phyloP scores from a whole-genome alignment of 176 grass and related monocot species.

The Areca catechu region DNA sequence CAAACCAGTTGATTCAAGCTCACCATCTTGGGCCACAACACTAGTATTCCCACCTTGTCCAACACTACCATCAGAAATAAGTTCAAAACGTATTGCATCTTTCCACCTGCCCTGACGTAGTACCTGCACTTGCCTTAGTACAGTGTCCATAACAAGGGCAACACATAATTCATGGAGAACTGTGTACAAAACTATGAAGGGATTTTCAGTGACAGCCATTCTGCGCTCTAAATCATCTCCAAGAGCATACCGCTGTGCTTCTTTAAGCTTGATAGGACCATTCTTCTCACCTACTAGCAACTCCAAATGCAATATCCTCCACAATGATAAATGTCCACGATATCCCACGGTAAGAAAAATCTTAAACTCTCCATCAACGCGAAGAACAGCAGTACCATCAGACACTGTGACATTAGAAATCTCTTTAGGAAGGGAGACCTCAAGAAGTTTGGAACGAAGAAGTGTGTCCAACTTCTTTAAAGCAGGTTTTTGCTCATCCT shows the following conservation, averaged over 20 bases:
- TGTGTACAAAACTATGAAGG: conserved; percentile 57
- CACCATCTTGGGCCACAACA: conserved; percentile 47
- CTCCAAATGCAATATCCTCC: conserved; percentile 88
- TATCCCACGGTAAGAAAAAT: conserved; percentile 89
- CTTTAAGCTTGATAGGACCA: conserved; percentile 67
- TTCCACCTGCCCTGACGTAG: conserved; percentile 80
- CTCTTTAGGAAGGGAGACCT: conserved; percentile 58
- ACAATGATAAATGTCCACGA: conserved; percentile 67
- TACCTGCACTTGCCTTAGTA: conserved; percentile 61
- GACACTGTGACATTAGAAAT: conserved; percentile 57
- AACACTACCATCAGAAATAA: conserved; percentile 37
- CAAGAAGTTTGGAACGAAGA: conserved; percentile 76
- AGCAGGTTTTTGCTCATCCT: conserved; percentile 68
- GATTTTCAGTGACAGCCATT: conserved; percentile 76
- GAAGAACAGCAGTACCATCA: conserved; percentile 63
- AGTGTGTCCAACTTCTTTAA: conserved; percentile 67
- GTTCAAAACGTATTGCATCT: conserved; percentile 83
- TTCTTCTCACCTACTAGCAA: conserved; percentile 91
- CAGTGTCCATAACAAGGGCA: conserved; percentile 84
- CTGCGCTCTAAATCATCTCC: conserved; percentile 96
- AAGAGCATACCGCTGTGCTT: conserved; percentile 62
- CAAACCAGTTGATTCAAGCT: conserved; percentile 52
- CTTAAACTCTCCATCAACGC: conserved; percentile 84
- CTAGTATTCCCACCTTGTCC: conserved; percentile 44
- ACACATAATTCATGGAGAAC: conserved; percentile 88